phyloP scores from a whole-genome alignment of 108 stramenopile genomes.

The Schizochytrium sp. region DNA sequence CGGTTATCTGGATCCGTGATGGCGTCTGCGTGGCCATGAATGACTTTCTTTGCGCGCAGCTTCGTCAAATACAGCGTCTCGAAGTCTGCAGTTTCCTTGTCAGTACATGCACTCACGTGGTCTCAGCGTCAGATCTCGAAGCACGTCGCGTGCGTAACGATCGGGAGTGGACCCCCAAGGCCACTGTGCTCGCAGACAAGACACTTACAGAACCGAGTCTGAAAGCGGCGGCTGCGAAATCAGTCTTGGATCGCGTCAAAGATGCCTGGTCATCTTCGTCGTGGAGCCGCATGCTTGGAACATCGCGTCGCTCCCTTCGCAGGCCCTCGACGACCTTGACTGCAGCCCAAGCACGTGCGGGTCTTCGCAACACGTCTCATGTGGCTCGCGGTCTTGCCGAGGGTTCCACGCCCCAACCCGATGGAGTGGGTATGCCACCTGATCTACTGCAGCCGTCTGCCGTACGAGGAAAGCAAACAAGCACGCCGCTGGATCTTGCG shows the following conservation, averaged over 20 bases:
- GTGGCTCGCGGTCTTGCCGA: not conserved
- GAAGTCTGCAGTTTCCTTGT: not conserved
- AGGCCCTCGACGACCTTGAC: not conserved
- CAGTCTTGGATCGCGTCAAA: not conserved
- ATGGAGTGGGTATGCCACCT: too few species aligned
- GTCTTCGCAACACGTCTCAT: not conserved
- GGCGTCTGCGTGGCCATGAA: not conserved
- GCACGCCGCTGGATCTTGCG: not conserved
- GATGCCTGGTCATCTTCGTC: not conserved
- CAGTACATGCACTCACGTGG: not conserved
- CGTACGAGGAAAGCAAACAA: too few species aligned
- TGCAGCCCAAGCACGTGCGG: not conserved
- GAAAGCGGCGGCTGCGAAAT: not conserved
- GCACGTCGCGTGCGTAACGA: not conserved
- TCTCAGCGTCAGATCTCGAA: not conserved
- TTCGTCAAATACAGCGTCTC: not conserved
- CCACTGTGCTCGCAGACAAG: not conserved
- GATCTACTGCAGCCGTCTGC: too few species aligned
- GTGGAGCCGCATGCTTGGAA: not conserved
- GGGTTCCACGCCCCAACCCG: too few species aligned
- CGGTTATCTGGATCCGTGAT: not conserved
- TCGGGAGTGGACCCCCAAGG: not conserved
- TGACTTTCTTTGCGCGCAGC: not conserved
- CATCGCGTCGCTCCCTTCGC: not conserved
- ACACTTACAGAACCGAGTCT: not conserved